Base-by-base conservation (phyloP, 306 rosid species). In the Fragaria ananassa region DNA sequence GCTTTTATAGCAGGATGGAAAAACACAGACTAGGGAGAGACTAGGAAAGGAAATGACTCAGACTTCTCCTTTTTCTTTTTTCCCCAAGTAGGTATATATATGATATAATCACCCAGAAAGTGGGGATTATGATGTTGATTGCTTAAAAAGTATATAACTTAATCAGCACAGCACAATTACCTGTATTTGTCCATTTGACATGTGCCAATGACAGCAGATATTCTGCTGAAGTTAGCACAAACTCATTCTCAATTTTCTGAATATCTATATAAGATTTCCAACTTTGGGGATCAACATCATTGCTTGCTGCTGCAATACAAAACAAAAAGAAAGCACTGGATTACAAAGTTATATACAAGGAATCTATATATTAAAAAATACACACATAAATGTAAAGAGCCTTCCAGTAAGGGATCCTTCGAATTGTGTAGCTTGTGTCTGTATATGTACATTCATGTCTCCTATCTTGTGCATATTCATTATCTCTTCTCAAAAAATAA, bases 171-270 rank as follows among this genome's bases (percentile, higher is more conserved):
- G 66, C 62, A 71, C 42, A 62, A 78, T 90, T 85, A 90, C 98
- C 97, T 71, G 91, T 74, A 80, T 75, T 89, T 76, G 86, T 78
- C 91, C 91, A 87, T 76, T 86, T 90, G 68, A 92, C 86, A 81
- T 92, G 87, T 82, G 84, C 87, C 63, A 89, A 67, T 1, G 96
- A 89, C 71, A 95, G 97, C 82, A 83, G 82, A 87, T 88, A 89
- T 82, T 92, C 97, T 44, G 97, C 97, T 25, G 92, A 92, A 41
- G 97, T 85, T 71, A 95, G 91, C 75, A 90, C 86, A 85, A 80
- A 92, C 79, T 95, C 97, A 18, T 90, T 77, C 85, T 95, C 97
- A 63, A 95, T 90, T 79, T 87, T 86, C 86, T 90, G 89, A 8
- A 92, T 81, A 83, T 87, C 91, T 72, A 92, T 75, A 58, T 85